Percentiles rank a stretch among this genome's conserved stretches.
Evolutionary conservation across 306 rosid genomes (phyloP).

Genomic region (Quercus dentata): DNA sequence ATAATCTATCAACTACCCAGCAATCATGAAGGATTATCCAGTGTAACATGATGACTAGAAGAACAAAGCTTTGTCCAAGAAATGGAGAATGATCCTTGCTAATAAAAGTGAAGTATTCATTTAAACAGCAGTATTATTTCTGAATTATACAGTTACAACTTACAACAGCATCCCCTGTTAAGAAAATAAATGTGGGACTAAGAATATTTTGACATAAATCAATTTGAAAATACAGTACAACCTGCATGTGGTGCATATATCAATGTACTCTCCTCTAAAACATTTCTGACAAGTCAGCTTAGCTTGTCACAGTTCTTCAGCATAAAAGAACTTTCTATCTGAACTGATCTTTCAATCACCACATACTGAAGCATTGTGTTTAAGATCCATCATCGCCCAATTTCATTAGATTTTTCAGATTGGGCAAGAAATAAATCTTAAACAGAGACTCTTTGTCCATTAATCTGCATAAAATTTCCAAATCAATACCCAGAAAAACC

Average conservation of each 20-base stretch:
- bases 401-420: slow-evolving; percentile 15
- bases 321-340: not conserved
- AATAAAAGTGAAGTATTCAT: not conserved
- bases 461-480: slow-evolving; percentile 10
- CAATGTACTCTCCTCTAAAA: slow-evolving; percentile 21
- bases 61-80: not conserved
- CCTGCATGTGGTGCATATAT: slow-evolving; percentile 11
- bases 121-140: not conserved
- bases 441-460: slow-evolving; percentile 10
- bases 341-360: not conserved
- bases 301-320: slow-evolving; percentile 18
- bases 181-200: not conserved
- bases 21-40: not conserved
- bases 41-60: not conserved
- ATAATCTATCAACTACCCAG: not conserved
- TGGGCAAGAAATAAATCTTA: slow-evolving; percentile 1
- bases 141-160: slow-evolving; percentile 21
- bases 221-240: not conserved
- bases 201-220: not conserved
- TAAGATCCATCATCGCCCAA: slow-evolving; percentile 18
- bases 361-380: not conserved
- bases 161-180: not conserved
- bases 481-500: slow-evolving; percentile 12
- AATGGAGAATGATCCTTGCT: not conserved
- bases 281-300: slow-evolving; percentile 8